These are phyloP conservation scores for Podospora anserina DNA, from an alignment of 495 filamentous ascomycete genomes.

Conservation along the genomic window DNA sequence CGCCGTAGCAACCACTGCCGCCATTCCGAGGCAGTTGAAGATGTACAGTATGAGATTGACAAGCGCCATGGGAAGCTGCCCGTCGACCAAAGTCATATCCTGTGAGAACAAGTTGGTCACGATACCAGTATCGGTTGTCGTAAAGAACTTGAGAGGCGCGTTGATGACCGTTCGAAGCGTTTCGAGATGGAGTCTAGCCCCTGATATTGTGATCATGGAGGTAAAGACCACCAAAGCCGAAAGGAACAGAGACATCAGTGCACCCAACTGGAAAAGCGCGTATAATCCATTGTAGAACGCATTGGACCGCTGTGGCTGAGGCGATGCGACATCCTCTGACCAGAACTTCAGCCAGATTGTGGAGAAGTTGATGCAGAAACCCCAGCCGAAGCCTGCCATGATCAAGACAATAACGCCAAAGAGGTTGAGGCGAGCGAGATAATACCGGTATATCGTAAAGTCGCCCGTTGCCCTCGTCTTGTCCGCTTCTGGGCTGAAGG, in stretches of 20 bases:
- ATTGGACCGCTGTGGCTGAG: constrained; percentile 21
- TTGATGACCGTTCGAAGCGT: constrained; percentile 24
- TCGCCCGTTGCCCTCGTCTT: constrained; percentile 22
- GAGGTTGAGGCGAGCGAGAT: constrained; percentile 20
- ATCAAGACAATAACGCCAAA: constrained; percentile 6
- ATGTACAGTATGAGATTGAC: constrained; percentile 16
- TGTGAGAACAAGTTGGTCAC: constrained; percentile 40
- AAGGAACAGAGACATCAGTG: constrained; percentile 18
- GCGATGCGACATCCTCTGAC: constrained; percentile 22
- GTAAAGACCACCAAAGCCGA: constrained; percentile 18
- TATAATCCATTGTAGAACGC: constrained; percentile 27
- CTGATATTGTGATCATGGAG: constrained; percentile 19
- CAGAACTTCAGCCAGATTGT: constrained; percentile 32
- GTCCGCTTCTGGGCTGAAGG: constrained; percentile 4
- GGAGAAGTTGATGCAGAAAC: constrained; percentile 23
- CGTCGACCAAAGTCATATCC: constrained; percentile 35
- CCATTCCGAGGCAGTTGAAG: constrained; percentile 24
- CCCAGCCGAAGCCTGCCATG: constrained; percentile 14
- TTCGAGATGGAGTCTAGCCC: constrained; percentile 23
- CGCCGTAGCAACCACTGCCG: constrained; percentile 30
- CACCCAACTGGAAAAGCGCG: constrained; percentile 23
- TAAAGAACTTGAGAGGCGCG: constrained; percentile 29
- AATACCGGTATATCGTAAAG: constrained; percentile 25
- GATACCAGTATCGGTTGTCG: constrained; percentile 25
- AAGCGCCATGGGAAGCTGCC: constrained; percentile 24